Evolutionary conservation across 306 rosid genomes (phyloP), one percentile per base, ranked within the genome.

Genomic region (Dalbergia cultrata): DNA sequence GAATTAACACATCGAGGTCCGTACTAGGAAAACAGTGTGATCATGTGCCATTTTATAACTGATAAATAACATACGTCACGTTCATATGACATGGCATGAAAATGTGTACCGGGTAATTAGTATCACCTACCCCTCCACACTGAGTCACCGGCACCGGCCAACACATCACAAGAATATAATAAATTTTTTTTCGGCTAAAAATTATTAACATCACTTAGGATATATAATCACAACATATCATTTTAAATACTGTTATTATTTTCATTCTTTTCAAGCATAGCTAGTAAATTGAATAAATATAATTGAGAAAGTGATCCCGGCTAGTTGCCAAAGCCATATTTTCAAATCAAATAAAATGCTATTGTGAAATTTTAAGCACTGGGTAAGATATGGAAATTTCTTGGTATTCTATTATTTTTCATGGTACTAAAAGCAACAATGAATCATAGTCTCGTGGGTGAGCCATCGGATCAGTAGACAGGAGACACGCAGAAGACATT

Each of bases 41-140:
- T 79, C 83, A 74, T 50, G 78, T 53, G 80, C 13, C 57, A 58
- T 21, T 65, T 83, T 16, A 49, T 41, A 39, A 31, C 67, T 67
- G 5, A 41, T 56, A 5, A 21, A 31, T 62, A 41, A n/a, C 39
- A 21, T 41, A 8, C n/a, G 21, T 64, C 54, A 63, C 34, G 41
- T 37, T 77, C 49, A 13, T 8, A 22, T 41, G 6, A 52, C 44
- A 43, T 19, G 70, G 69, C 9, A 44, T 31, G 21, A 45, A 45
- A 59, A 22, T 19, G 22, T n/a, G 1, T 9, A 59, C 14, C 18
- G 66, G 11, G 54, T 1, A 41, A 37, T 52, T 37, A 37, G 71
- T 10, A 11, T 47, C 49, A 43, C 3, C 49, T 43, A 43, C 49
- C 41, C 6, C 7, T 26, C 31, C 31, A 26, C 41, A 7, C 41